phyloP scores from a whole-genome alignment of 345 rosid genomes.

The Pugionium dolabratum region DNA sequence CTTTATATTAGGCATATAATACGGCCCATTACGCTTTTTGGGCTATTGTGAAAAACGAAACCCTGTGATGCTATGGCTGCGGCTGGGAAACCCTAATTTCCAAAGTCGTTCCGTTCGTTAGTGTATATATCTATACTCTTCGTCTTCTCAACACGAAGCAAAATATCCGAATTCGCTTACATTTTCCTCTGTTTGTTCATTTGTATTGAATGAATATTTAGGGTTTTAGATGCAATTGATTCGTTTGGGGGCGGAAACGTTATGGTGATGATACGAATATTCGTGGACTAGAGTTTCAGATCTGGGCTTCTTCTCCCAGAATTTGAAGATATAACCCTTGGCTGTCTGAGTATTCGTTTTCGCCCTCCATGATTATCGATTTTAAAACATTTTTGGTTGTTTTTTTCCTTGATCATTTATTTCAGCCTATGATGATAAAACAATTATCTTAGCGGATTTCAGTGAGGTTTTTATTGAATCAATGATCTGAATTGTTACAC shows the following conservation, averaged over 20 bases:
- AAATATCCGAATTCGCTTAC: too few species aligned
- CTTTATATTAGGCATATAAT: too few species aligned
- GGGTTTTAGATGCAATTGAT: too few species aligned
- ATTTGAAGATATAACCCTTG: conserved; percentile 96
- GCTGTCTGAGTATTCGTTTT: conserved; percentile 90
- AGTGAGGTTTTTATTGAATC: conserved; percentile 41
- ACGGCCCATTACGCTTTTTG: too few species aligned
- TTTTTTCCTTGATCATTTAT: not conserved
- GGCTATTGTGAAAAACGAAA: too few species aligned
- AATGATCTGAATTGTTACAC: conserved; percentile 97
- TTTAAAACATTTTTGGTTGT: not conserved
- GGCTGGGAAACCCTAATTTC: too few species aligned
- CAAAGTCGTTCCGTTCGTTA: too few species aligned
- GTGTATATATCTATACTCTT: too few species aligned
- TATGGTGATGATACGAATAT: conserved; percentile 61
- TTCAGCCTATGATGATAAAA: conserved; percentile 77
- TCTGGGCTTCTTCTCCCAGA: conserved; percentile 56
- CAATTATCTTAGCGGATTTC: conserved; percentile 48
- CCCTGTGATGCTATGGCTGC: too few species aligned
- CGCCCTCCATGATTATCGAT: not conserved
- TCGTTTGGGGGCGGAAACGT: not conserved
- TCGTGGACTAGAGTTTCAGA: conserved; percentile 99
- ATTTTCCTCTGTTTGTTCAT: too few species aligned
- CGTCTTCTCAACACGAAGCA: too few species aligned
- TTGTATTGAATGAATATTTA: too few species aligned